Conservation (phyloP, 2,329 filamentous ascomycete genomes). For the Didymella lethalis region DNA sequence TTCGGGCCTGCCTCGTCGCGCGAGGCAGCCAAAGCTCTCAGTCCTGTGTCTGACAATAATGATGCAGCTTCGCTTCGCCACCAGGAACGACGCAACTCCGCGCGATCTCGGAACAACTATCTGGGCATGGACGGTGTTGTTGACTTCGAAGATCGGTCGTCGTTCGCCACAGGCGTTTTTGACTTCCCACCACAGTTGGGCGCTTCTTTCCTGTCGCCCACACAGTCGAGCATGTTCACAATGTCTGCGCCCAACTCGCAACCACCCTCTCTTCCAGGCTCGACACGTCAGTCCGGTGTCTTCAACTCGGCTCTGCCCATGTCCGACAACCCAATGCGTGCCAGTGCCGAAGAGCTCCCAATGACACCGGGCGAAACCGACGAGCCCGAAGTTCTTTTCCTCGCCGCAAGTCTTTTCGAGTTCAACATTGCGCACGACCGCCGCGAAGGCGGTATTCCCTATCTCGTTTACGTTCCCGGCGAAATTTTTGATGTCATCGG, state of each 20-base stretch:
- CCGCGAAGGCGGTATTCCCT: conserved; percentile 92
- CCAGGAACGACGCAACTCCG: conserved; percentile 34
- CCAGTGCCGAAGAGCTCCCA: conserved; percentile 35
- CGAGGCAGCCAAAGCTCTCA: conserved; percentile 37
- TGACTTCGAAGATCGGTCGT: conserved; percentile 33
- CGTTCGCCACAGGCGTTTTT: conserved; percentile 27
- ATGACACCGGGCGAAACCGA: conserved; percentile 56
- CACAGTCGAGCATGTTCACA: conserved; percentile 28
- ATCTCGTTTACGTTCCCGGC: conserved; percentile 92
- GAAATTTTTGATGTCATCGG: conserved; percentile 80
- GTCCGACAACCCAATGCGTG: conserved; percentile 62
- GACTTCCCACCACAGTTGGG: conserved; percentile 41
- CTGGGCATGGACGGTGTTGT: conserved; percentile 41
- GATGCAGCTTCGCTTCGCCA: conserved; percentile 37
- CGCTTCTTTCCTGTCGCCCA: conserved; percentile 39
- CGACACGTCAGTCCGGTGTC: conserved; percentile 71
- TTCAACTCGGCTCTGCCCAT: conserved; percentile 89
- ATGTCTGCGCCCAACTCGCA: conserved; percentile 31
- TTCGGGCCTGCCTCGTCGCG: conserved; percentile 30
- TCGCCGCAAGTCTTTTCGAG: conserved; percentile 93
- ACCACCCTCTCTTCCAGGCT: conserved; percentile 38
- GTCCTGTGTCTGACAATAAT: conserved; percentile 40
- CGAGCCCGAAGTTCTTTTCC: conserved; percentile 80
- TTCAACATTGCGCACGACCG: conserved; percentile 96
- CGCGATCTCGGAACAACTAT: conserved; percentile 33